Evolutionary conservation across 345 rosid genomes (phyloP).

Genomic region (Litchi chinensis): DNA sequence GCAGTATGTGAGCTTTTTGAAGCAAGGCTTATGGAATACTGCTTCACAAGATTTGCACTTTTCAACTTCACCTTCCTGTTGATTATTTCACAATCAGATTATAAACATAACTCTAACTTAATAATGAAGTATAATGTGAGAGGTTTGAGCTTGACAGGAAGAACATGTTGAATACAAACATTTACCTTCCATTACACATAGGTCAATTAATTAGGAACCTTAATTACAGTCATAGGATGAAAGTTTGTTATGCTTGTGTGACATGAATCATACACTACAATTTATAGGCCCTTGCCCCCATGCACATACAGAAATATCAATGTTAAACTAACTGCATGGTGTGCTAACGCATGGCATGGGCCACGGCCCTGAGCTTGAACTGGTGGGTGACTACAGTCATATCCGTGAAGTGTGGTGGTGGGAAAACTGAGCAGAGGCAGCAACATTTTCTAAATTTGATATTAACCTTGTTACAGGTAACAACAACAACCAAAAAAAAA

Average conservation of each 20-base stretch:
- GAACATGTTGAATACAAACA: not conserved
- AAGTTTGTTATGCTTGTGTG: not conserved
- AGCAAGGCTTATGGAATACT: slow-evolving; percentile 77
- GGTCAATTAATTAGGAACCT: not conserved
- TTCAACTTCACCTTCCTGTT: slow-evolving; percentile 77
- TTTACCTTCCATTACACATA: not conserved
- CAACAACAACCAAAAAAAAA: no score
- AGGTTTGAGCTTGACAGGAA: not conserved
- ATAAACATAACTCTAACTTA: not conserved
- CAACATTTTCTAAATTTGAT: not conserved
- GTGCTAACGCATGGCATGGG: not conserved
- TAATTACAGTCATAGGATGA: not conserved
- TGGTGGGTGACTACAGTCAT: not conserved
- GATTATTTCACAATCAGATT: slow-evolving; percentile 27
- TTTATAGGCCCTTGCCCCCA: not conserved
- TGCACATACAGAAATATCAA: not conserved
- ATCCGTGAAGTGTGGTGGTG: not conserved
- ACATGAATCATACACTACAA: not conserved
- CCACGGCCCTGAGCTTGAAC: not conserved
- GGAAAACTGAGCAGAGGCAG: not conserved
- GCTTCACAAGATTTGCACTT: slow-evolving; percentile 64
- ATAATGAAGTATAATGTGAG: not conserved
- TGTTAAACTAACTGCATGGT: not conserved
- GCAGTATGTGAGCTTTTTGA: slow-evolving; percentile 61
- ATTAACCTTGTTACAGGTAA: not conserved